Conservation (phyloP, 1,284 basidiomycete genomes). For the Mycena sp. region DNA sequence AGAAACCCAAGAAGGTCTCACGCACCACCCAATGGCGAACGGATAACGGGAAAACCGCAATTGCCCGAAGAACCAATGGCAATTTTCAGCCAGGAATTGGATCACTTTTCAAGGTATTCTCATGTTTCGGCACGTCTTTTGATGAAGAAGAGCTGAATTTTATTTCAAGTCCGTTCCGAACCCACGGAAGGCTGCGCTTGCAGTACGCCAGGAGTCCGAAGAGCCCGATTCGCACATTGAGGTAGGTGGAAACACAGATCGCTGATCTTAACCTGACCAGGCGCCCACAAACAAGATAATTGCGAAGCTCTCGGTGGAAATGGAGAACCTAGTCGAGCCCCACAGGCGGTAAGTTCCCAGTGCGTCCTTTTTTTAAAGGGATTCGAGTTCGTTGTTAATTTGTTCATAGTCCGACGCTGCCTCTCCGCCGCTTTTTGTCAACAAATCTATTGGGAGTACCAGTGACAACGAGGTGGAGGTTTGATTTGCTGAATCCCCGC, state of each 20-base stretch:
- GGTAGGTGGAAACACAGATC: neutral
- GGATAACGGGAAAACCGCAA: neutral
- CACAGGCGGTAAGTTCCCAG: neutral
- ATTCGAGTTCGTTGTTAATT: neutral
- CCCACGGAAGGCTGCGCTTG: neutral
- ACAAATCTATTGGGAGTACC: neutral
- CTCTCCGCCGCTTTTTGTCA: too few species aligned
- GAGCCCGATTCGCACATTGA: neutral
- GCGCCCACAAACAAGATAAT: neutral
- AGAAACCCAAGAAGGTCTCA: neutral
- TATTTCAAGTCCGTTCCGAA: neutral
- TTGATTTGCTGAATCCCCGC: neutral
- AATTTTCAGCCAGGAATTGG: neutral
- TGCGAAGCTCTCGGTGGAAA: neutral
- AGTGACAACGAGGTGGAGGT: neutral
- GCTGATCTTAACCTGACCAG: neutral
- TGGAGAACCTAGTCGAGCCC: neutral
- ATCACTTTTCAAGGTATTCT: neutral
- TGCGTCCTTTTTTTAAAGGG: neutral
- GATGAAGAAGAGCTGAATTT: neutral
- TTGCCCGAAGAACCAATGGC: neutral
- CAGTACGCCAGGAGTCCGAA: neutral
- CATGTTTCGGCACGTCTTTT: neutral
- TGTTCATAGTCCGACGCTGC: neutral
- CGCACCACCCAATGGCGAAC: slow-evolving; percentile 4